These are phyloP conservation scores for Xylaria sp. DNA, from an alignment of 2,329 filamentous ascomycete species.

Conservation along the genomic window DNA sequence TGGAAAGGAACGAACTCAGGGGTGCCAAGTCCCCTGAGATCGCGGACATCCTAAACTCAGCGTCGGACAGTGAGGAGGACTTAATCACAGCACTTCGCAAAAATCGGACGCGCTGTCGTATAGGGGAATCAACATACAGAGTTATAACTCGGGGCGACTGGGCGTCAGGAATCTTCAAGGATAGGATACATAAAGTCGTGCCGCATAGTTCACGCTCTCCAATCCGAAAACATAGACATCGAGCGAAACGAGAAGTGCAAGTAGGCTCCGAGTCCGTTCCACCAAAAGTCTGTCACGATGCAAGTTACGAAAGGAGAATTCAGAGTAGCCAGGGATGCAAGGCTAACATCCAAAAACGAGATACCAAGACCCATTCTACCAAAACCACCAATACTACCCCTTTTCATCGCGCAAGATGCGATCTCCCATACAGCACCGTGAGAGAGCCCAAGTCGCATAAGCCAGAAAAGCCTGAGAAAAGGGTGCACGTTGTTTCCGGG, in stretches of 20 bases:
- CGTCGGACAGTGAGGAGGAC: slow-evolving; percentile 6
- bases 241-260: no score
- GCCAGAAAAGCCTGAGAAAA: neutral
- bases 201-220: no score
- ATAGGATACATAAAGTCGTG: neutral
- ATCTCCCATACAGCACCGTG: neutral
- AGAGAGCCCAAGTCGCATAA: neutral
- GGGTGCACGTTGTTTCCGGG: neutral
- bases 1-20: neutral
- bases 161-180: neutral
- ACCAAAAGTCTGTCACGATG: neutral
- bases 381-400: slow-evolving; percentile 3
- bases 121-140: neutral
- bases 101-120: neutral
- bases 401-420: neutral
- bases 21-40: neutral
- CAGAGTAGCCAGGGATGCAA: no score
- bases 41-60: neutral
- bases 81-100: slow-evolving; percentile 1
- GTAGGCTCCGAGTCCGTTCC: neutral
- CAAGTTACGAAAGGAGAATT: neutral
- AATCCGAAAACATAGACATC: no score
- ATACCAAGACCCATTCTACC: neutral
- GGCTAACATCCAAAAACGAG: neutral
- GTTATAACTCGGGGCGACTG: neutral